Base-by-base conservation (phyloP, 345 rosid species). In the Physaria fendleri region DNA sequence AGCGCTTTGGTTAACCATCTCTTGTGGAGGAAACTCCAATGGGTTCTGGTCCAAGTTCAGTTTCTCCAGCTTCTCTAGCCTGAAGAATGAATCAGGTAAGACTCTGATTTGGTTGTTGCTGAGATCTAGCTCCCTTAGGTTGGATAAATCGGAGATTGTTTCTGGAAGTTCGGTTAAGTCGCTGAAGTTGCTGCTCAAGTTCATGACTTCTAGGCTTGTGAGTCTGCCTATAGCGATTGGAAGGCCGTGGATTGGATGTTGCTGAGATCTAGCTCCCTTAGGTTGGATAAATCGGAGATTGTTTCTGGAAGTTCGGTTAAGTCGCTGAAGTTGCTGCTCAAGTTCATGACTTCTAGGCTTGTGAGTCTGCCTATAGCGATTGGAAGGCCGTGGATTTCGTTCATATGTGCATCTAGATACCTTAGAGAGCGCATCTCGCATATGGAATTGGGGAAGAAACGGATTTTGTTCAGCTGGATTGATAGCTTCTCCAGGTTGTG, bases 241-340 rank as follows among this genome's bases (percentile, higher is more conserved):
- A 79, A 93, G 77, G n/a, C n/a, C n/a, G n/a, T n/a, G n/a, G n/a
- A n/a, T 72, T 94, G 99, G 75, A 90, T 93, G 82, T 93, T 93
- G 79, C 97, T 90, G 14, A 90, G 76, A 74, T 93, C 95, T 13
- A 93, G 83, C 65, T 93, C 96, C 78, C 64, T 79, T 12, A 93
- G 85, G 69, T 73, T 90, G 14, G 67, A 63, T 47, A 93, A 79
- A 57, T 93, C 96, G 25, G 88, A 76, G 2, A 90, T 62, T 1
- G 92, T 81, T 46, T 82, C 88, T 1, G 97, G 95, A 16, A 90
- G 83, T 45, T 78, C 85, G 0, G 64, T 79, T 76, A 93, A 71
- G 81, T 90, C 84, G 25, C 76, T 82, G 80, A 93, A 93, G 62
- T 93, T 93, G 72, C 83, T 80, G 79, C 96, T 77, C 68, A 93